phyloP scores from a whole-genome alignment of 495 filamentous ascomycete genomes.

The Cladorrhinum samala region DNA sequence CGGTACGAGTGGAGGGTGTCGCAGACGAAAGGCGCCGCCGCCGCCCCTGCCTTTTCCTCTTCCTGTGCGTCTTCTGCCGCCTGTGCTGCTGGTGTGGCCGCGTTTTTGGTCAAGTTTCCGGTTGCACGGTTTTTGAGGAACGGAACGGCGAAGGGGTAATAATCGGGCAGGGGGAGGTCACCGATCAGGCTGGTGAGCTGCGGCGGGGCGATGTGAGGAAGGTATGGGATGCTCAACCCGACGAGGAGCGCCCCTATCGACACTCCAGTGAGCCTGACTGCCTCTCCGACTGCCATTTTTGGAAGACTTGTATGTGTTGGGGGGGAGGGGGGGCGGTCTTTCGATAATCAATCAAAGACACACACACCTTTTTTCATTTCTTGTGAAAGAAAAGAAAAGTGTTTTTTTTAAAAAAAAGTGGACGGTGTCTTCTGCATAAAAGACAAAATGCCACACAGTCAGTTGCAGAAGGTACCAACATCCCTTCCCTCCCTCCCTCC shows the following conservation, averaged over 20 bases:
- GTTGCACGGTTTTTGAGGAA: slow-evolving; percentile 14
- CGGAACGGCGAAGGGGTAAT: slow-evolving; percentile 11
- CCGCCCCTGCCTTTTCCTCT: no score
- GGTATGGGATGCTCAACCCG: slow-evolving; percentile 18
- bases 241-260: slow-evolving; percentile 20
- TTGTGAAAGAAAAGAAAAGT: no score
- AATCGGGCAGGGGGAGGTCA: slow-evolving; percentile 20
- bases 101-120: not conserved
- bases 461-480: no score
- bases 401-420: no score
- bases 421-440: no score
- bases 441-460: no score
- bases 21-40: slow-evolving; percentile 20
- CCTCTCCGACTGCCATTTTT: slow-evolving; percentile 7
- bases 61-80: not conserved
- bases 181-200: slow-evolving; percentile 17
- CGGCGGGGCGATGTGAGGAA: slow-evolving; percentile 14
- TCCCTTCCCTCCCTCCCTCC: no score
- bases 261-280: slow-evolving; percentile 17
- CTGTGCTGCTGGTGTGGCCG: not conserved
- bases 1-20: slow-evolving; percentile 28
- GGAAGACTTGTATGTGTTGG: no score
- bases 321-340: no score
- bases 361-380: not conserved
- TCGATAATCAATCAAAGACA: not conserved